phyloP scores from a whole-genome alignment of 768 basidiomycete species.

The Hirschioporus abietinus region DNA sequence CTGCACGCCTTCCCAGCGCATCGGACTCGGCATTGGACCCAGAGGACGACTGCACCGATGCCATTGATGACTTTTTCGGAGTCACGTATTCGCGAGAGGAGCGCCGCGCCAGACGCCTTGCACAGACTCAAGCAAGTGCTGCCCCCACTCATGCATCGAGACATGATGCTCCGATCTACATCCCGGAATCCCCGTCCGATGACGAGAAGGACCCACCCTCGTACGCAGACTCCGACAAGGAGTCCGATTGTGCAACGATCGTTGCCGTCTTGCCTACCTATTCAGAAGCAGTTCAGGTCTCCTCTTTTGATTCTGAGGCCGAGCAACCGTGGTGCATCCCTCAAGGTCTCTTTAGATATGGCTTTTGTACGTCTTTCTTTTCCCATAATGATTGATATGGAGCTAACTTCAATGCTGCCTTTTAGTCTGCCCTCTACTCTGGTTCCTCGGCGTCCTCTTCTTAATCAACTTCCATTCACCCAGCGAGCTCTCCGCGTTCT shows the following conservation, averaged over 20 bases:
- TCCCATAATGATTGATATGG: background rate
- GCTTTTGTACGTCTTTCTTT: background rate
- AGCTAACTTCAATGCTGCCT: background rate
- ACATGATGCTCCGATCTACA: background rate
- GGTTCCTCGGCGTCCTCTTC: background rate
- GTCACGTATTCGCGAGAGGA: background rate
- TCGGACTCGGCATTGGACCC: background rate
- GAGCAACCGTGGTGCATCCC: background rate
- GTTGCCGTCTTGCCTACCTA: background rate
- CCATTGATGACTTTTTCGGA: background rate
- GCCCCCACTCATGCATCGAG: background rate
- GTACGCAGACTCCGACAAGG: background rate
- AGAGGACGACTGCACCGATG: background rate
- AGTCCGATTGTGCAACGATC: background rate
- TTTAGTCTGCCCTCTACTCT: background rate
- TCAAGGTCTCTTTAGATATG: background rate
- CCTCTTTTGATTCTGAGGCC: background rate
- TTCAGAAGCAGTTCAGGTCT: background rate
- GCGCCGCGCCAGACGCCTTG: background rate
- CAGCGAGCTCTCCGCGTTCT: background rate
- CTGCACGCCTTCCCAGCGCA: background rate
- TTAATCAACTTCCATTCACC: background rate
- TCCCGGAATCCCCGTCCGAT: background rate
- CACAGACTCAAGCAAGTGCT: background rate
- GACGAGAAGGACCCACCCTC: background rate